Base-by-base conservation (phyloP, 352 stramenopile genomes). In the Pythium myriotylum region DNA sequence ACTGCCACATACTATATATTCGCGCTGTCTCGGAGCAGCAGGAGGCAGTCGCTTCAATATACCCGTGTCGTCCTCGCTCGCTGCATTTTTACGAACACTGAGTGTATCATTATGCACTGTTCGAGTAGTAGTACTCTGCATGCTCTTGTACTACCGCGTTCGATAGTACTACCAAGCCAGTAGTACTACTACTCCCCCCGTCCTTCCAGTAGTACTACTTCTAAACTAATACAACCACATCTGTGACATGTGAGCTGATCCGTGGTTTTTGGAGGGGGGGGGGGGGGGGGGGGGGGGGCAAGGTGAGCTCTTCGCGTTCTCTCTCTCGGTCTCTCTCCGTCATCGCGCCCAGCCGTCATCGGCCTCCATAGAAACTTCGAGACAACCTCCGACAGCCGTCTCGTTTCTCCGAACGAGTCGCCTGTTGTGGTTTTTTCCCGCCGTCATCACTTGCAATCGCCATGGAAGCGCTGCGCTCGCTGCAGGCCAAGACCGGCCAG, bases 391-490 rank as follows among this genome's bases (percentile, higher is more conserved):
- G 14, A 40, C 33, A 8, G 17, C 5, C 17, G 13, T 17, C 13
- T 20, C 17, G 13, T 43, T 20, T 43, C 37, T 43, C 37, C 17
- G 4, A 20, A n/a, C n/a, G n/a, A n/a, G n/a, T n/a, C n/a, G n/a
- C 37, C 3, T 20, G 4, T 14, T 43, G 13, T 4, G 4, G n/a
- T 14, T 19, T 43, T 43, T 20, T 43, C 17, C 37, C 17, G 33
- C 19, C 32, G 8, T 10, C 33, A n/a, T 22, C 9, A 1, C 4
- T 29, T 10, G 17, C n/a, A 10, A 35, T 10, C 6, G 55, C 40
- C 19, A 70, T 65, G 55, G 52, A 72, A 51, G 47, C 46, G 22
- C 47, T 72, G 43, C 56, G 58, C 19, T 62, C 57, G 57, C 52
- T 66, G 37, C 52, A 59, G 52, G 43, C 43, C 52, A 67, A 64